Base-by-base conservation (phyloP, 345 rosid genomes). In the Gossypium sturtianum region DNA sequence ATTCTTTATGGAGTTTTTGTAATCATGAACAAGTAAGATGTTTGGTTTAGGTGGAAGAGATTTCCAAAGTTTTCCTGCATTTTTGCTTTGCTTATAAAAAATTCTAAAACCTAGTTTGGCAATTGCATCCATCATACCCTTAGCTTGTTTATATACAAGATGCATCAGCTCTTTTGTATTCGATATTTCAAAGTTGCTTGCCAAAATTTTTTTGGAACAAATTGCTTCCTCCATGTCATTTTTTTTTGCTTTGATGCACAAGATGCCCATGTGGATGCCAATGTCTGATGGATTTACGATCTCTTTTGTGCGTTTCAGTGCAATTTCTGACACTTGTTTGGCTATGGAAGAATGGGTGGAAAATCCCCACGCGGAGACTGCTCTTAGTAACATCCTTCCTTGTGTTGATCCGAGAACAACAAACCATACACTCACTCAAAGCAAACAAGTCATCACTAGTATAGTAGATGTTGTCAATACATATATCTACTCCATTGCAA, bases 401-500 rank as follows among this genome's bases (percentile, higher is more conserved):
- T 95, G 99, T 75, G 97, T 95, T 16, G 93, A 95, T 77, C 89
- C 87, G 73, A 82, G 74, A 76, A 95, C 99, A 58, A 93, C 99
- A 65, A 95, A 91, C 82, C 84, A 90, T 72, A 90, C 97, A 1
- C 94, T 95, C 23, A 72, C 82, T 16, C 89, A 95, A 87, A 95
- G 99, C 75, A 95, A 93, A 89, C 88, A 86, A 82, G 98, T 95
- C 80, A 91, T 93, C 81, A 91, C 79, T 69, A 80, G 87, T 74
- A 88, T 95, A 47, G 99, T 89, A 45, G 85, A 83, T 60, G 93
- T 95, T n/a, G 97, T 91, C 81, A 95, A 95, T 75, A 90, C 85
- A 11, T 93, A 86, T 61, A 83, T 95, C 65, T 95, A 91, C 75
- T 85, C 91, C 44, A 83, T 85, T 65, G 99, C 99, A 76, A 84